Evolutionary conservation across 1,284 basidiomycete genomes (phyloP).

Genomic region (Cutaneotrichosporon dermatis): DNA sequence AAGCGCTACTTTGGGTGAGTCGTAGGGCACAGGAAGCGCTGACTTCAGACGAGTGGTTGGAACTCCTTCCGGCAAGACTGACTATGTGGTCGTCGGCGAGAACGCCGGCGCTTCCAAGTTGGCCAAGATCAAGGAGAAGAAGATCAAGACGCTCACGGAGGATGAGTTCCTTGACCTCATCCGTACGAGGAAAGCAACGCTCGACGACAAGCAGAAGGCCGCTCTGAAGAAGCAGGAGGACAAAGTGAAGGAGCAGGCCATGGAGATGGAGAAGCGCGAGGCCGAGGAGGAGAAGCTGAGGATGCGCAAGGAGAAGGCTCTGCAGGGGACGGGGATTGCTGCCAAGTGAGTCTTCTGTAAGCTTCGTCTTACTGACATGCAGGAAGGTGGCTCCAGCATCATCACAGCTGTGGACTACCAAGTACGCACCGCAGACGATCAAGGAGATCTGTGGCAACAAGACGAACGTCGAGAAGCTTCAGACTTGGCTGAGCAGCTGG

Average conservation of each 20-base stretch:
- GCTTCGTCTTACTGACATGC: conserved; percentile 1
- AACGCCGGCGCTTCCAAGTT: conserved; percentile 86
- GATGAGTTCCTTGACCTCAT: conserved; percentile 84
- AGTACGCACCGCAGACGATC: conserved; percentile 81
- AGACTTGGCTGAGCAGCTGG: conserved; percentile 84
- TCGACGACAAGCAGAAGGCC: conserved; percentile 63
- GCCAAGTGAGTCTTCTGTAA: conserved; percentile 35
- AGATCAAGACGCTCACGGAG: conserved; percentile 71
- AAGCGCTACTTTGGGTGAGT: conserved; percentile 88
- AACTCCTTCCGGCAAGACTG: conserved; percentile 84
- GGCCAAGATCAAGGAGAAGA: conserved; percentile 73
- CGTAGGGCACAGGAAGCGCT: not conserved
- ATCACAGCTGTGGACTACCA: conserved; percentile 84
- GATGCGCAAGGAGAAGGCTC: conserved; percentile 57
- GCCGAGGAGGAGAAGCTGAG: conserved; percentile 60
- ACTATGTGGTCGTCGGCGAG: conserved; percentile 81
- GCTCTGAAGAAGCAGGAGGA: conserved; percentile 69
- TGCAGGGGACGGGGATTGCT: conserved; percentile 39
- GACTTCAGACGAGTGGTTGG: conserved; percentile 69
- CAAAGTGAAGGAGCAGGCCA: conserved; percentile 57
- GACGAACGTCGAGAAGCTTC: conserved; percentile 78
- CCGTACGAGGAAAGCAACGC: conserved; percentile 55
- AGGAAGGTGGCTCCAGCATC: conserved; percentile 50
- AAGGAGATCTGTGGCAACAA: conserved; percentile 98
- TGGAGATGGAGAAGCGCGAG: conserved; percentile 65